These are phyloP conservation scores for Exophiala sideris DNA, from an alignment of 2,329 filamentous ascomycete species.

Conservation along the genomic window DNA sequence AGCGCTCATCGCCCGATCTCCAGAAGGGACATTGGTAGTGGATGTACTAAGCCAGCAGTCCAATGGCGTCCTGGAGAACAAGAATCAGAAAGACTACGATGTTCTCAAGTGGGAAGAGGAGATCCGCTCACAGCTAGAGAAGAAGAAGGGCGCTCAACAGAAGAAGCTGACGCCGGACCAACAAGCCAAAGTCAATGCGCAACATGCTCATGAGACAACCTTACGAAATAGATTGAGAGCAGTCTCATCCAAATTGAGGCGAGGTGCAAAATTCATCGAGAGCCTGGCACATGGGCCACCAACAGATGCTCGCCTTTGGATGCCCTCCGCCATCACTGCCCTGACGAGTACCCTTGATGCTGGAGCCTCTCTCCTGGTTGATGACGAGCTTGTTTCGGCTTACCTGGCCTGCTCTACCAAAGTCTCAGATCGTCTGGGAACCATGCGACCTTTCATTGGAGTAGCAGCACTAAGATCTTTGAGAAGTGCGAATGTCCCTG, in stretches of 20 bases:
- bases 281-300: slow-evolving; percentile 81
- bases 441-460: slow-evolving; percentile 77
- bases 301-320: slow-evolving; percentile 85
- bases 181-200: slow-evolving; percentile 82
- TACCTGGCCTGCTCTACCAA: slow-evolving; percentile 78
- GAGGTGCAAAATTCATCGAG: slow-evolving; percentile 81
- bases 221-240: slow-evolving; percentile 71
- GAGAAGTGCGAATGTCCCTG: slow-evolving; percentile 67
- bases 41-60: slow-evolving; percentile 86
- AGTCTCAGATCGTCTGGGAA: slow-evolving; percentile 69
- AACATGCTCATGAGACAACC: slow-evolving; percentile 78
- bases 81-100: slow-evolving; percentile 92
- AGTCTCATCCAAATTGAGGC: slow-evolving; percentile 67
- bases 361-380: slow-evolving; percentile 77
- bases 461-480: slow-evolving; percentile 79
- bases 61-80: slow-evolving; percentile 67
- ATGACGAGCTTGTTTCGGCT: slow-evolving; percentile 70
- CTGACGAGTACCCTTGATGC: slow-evolving; percentile 73
- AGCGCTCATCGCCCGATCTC: slow-evolving; percentile 86
- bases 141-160: slow-evolving; percentile 79
- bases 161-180: slow-evolving; percentile 91
- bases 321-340: slow-evolving; percentile 72
- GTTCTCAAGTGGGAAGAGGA: slow-evolving; percentile 97
- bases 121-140: slow-evolving; percentile 76
- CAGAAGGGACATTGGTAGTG: slow-evolving; percentile 81